Conservation (phyloP, 2,329 filamentous ascomycete species). For the Escovopsis weberi region DNA sequence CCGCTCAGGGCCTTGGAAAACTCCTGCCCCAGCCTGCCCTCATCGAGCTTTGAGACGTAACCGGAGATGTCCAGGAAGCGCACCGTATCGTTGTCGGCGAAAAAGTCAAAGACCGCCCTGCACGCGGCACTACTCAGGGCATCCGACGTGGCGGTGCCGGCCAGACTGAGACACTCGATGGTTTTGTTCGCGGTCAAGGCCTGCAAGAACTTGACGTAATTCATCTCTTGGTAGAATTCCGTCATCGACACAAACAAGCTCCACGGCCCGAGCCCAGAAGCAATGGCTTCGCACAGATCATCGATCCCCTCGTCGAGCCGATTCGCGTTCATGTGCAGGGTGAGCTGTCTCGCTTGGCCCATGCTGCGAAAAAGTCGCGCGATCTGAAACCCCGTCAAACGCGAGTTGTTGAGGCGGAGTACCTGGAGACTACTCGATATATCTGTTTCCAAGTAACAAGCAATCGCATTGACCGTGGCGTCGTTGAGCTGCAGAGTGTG, state of each 20-base stretch:
- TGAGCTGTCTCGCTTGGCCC: slow-evolving; percentile 31
- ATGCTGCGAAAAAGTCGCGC: slow-evolving; percentile 36
- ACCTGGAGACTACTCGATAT: slow-evolving; percentile 27
- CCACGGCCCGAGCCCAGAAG: slow-evolving; percentile 31
- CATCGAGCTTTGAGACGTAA: slow-evolving; percentile 42
- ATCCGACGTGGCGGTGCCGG: slow-evolving; percentile 36
- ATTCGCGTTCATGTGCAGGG: slow-evolving; percentile 36
- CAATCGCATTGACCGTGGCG: slow-evolving; percentile 31
- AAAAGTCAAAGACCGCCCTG: slow-evolving; percentile 33
- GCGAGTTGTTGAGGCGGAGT: slow-evolving; percentile 36
- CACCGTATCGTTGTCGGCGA: slow-evolving; percentile 35
- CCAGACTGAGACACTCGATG: slow-evolving; percentile 37
- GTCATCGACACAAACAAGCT: slow-evolving; percentile 41
- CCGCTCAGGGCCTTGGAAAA: slow-evolving; percentile 36
- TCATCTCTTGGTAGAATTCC: slow-evolving; percentile 37
- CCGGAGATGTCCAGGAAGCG: slow-evolving; percentile 42
- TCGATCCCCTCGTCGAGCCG: slow-evolving; percentile 37
- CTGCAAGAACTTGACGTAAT: slow-evolving; percentile 34
- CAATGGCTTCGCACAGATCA: slow-evolving; percentile 33
- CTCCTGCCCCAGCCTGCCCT: slow-evolving; percentile 38
- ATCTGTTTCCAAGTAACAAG: slow-evolving; percentile 28
- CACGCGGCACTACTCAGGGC: slow-evolving; percentile 32
- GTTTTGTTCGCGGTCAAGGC: slow-evolving; percentile 35
- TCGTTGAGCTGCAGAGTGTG: slow-evolving; percentile 27
- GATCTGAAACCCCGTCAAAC: slow-evolving; percentile 34